Conservation (phyloP, 1,139 yeast species). For the Saccharomycopsis crataegensis region DNA sequence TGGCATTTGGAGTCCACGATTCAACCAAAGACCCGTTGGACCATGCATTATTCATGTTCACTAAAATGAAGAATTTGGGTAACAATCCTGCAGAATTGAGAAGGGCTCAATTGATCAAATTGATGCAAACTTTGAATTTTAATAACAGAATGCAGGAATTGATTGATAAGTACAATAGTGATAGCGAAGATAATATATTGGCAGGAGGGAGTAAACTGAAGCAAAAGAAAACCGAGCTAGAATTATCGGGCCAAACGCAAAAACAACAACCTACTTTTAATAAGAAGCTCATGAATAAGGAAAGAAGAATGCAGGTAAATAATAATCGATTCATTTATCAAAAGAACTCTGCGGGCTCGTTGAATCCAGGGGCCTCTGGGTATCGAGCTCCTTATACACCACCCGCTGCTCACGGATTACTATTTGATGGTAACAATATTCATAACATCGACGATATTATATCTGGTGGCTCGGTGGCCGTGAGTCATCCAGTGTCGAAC, state of each 20-base stretch:
- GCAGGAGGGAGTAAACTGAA: not conserved
- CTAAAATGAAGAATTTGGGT: constrained; percentile 69
- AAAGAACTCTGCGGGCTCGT: not conserved
- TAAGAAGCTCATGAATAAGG: constrained; percentile 15
- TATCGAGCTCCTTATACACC: not conserved
- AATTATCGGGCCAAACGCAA: constrained; percentile 16
- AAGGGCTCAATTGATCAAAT: constrained; percentile 60
- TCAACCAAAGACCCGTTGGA: constrained; percentile 68
- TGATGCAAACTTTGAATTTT: constrained; percentile 60
- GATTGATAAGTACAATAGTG: constrained; percentile 24
- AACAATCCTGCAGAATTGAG: constrained; percentile 73
- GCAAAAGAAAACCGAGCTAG: not conserved
- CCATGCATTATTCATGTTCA: constrained; percentile 62
- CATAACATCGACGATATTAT: constrained; percentile 11
- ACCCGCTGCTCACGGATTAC: not conserved
- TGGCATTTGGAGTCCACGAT: constrained; percentile 78
- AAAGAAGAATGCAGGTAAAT: constrained; percentile 17
- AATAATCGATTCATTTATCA: constrained; percentile 17
- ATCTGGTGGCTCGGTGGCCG: not conserved
- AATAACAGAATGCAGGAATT: constrained; percentile 56
- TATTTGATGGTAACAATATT: constrained; percentile 3
- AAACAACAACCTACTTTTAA: not conserved
- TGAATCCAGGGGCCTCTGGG: not conserved
- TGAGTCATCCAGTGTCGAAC: constrained; percentile 12
- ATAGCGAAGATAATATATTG: not conserved